phyloP scores from a whole-genome alignment of 2,329 filamentous ascomycete species.

The Camptophora hylomeconis region DNA sequence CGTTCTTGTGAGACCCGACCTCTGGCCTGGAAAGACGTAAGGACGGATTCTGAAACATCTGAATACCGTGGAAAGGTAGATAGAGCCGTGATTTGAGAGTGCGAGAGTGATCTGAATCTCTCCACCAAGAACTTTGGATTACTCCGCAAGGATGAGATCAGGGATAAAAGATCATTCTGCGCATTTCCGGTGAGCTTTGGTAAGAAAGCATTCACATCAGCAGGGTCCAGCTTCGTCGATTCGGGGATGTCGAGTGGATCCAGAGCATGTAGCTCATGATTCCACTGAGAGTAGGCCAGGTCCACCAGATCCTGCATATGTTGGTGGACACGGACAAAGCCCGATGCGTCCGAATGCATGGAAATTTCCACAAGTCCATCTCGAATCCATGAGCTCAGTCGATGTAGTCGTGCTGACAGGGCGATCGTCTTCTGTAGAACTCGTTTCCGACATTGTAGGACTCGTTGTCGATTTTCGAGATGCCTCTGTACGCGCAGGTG shows the following conservation, averaged over 20 bases:
- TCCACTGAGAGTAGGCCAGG: conserved; percentile 24
- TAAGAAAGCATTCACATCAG: conserved; percentile 25
- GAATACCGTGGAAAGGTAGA: conserved; percentile 65
- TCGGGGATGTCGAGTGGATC: conserved; percentile 18
- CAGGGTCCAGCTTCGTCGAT: not conserved
- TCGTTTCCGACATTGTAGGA: conserved; percentile 26
- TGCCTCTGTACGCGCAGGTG: conserved; percentile 29
- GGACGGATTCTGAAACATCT: conserved; percentile 71
- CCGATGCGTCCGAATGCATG: conserved; percentile 31
- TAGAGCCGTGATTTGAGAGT: conserved; percentile 63
- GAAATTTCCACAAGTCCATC: conserved; percentile 32
- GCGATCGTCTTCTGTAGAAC: conserved; percentile 30
- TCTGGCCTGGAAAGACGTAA: conserved; percentile 51
- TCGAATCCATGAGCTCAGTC: conserved; percentile 28
- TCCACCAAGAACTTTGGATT: conserved; percentile 81
- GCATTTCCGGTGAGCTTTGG: conserved; percentile 63
- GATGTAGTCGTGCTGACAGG: conserved; percentile 28
- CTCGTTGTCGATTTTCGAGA: conserved; percentile 27
- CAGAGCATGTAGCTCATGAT: conserved; percentile 21
- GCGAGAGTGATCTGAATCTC: conserved; percentile 61
- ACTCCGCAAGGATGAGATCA: conserved; percentile 69
- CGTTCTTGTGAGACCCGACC: conserved; percentile 31
- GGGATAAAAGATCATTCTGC: conserved; percentile 61
- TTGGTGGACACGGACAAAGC: conserved; percentile 31
- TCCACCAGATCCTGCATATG: conserved; percentile 32